Percentiles rank a stretch among this genome's conserved stretches.
phyloP scores from a whole-genome alignment of 306 rosid genomes.

The Rosa rugosa region DNA sequence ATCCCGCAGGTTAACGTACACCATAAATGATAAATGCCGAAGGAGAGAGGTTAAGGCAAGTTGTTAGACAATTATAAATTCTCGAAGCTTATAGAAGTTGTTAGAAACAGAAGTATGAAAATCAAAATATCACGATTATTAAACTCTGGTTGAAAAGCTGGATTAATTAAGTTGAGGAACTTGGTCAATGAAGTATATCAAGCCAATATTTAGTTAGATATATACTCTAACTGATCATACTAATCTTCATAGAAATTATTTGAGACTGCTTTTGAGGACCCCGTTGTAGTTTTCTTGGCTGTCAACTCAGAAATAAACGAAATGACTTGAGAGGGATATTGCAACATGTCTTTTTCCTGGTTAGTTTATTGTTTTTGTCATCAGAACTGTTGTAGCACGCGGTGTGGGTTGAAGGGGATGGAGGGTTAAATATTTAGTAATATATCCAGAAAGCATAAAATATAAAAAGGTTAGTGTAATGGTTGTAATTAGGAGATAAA shows the following conservation, averaged over 20 bases:
- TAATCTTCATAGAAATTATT: not conserved
- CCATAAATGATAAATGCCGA: not conserved
- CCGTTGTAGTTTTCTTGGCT: not conserved
- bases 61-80: not conserved
- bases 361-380: constrained; percentile 11
- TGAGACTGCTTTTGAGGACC: not conserved
- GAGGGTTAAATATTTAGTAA: not conserved
- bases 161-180: not conserved
- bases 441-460: not conserved
- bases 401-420: not conserved
- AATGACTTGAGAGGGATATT: constrained; percentile 5
- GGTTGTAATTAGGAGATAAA: not conserved
- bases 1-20: not conserved
- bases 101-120: not conserved
- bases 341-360: not conserved
- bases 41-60: not conserved
- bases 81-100: not conserved
- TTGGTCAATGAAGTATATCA: not conserved
- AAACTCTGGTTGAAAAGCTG: not conserved
- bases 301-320: not conserved
- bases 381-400: not conserved
- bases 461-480: not conserved
- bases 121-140: not conserved
- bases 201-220: not conserved
- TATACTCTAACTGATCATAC: not conserved